These are phyloP conservation scores for Aspergillus biplanus DNA, from an alignment of 495 filamentous ascomycete genomes.

Conservation along the genomic window DNA sequence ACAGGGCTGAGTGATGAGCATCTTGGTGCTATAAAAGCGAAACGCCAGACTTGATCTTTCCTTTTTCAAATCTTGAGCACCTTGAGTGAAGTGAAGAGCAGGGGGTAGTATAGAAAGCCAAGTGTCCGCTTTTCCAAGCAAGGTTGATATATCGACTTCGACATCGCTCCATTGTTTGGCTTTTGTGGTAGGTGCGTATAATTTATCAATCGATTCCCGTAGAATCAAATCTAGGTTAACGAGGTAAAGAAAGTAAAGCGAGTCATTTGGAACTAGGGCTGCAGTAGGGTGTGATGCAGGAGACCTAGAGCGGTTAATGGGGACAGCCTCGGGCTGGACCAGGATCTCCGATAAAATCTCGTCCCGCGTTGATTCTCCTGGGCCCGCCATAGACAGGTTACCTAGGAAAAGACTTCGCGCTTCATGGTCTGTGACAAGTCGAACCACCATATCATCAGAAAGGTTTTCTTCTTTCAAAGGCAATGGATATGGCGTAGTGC, in stretches of 20 bases:
- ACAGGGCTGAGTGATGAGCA: too few relatives aligned
- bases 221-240: constrained; percentile 50
- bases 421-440: constrained; percentile 33
- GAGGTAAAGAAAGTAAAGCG: constrained; percentile 48
- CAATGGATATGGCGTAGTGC: constrained; percentile 55
- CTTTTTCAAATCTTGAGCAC: too few relatives aligned
- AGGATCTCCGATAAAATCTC: too few relatives aligned
- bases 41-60: too few relatives aligned
- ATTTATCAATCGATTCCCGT: constrained; percentile 46
- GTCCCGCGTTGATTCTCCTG: background rate
- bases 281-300: too few relatives aligned
- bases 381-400: background rate
- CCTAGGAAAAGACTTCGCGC: constrained; percentile 17
- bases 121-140: constrained; percentile 28
- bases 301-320: constrained; percentile 23
- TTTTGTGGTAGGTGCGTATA: constrained; percentile 56
- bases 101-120: constrained; percentile 53
- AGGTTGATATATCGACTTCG: constrained; percentile 48
- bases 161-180: constrained; percentile 53
- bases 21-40: too few relatives aligned
- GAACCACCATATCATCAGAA: constrained; percentile 27
- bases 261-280: constrained; percentile 6
- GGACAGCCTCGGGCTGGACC: constrained; percentile 14
- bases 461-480: constrained; percentile 58
- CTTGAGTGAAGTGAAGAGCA: constrained; percentile 26